phyloP scores from a whole-genome alignment of 106 monocot genomes.

The Dioscorea zingiberensis region DNA sequence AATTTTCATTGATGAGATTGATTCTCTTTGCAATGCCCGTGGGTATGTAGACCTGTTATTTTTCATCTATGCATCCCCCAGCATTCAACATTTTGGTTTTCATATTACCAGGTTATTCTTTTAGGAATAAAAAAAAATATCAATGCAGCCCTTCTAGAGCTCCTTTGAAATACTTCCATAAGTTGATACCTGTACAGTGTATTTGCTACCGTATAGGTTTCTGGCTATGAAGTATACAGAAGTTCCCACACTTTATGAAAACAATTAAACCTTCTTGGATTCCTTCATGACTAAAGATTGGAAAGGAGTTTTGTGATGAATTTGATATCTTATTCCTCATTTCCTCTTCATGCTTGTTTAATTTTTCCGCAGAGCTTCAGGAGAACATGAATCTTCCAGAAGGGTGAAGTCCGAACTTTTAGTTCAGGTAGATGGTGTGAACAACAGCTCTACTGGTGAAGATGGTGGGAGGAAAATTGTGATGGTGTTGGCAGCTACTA shows the following conservation, averaged over 20 bases:
- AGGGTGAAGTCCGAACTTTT: constrained; percentile 97
- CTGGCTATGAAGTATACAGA: no score
- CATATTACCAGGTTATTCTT: no score
- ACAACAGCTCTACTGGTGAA: constrained; percentile 69
- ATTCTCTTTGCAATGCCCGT: constrained; percentile 96
- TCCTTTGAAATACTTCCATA: not conserved
- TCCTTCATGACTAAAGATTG: no score
- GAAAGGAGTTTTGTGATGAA: no score
- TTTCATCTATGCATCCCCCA: not conserved
- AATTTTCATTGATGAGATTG: constrained; percentile 98
- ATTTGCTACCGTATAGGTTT: no score
- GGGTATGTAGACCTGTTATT: constrained; percentile 42
- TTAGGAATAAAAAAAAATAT: no score
- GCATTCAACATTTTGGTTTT: no score
- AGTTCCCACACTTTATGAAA: no score
- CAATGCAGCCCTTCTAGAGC: not conserved
- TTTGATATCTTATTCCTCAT: no score
- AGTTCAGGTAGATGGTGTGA: constrained; percentile 96
- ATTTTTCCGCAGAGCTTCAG: constrained; percentile 63
- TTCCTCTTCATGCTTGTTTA: no score
- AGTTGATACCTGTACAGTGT: not conserved
- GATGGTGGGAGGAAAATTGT: constrained; percentile 90
- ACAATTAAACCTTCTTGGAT: no score
- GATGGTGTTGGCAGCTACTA: constrained; percentile 98
- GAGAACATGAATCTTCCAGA: constrained; percentile 98